phyloP scores from a whole-genome alignment of 768 basidiomycete species.

The Daedaleopsis sinensis region DNA sequence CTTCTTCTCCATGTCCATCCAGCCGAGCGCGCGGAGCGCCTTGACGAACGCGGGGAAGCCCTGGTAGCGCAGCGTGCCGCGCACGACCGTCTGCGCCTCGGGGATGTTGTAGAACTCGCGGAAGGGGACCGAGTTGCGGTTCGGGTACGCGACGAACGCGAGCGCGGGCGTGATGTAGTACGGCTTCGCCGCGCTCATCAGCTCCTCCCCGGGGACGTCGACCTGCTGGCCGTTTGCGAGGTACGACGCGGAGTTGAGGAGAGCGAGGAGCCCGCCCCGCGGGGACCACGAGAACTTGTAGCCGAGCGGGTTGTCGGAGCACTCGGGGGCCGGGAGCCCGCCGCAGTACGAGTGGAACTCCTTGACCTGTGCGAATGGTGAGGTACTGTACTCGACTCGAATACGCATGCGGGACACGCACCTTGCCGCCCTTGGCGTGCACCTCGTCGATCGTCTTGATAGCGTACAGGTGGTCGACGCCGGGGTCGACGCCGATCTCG shows the following conservation, averaged over 20 bases:
- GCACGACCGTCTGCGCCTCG: constrained; percentile 89
- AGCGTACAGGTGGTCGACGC: constrained; percentile 92
- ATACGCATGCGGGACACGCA: constrained; percentile 28
- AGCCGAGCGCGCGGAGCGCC: constrained; percentile 85
- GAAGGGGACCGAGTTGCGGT: constrained; percentile 92
- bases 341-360: constrained; percentile 95
- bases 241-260: constrained; percentile 89
- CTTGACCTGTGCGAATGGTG: constrained; percentile 58
- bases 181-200: constrained; percentile 90
- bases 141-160: constrained; percentile 96
- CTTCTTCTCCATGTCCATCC: constrained; percentile 76
- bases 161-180: constrained; percentile 96
- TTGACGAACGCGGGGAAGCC: constrained; percentile 96
- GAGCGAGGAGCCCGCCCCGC: constrained; percentile 91
- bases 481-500: constrained; percentile 97
- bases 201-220: constrained; percentile 72
- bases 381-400: not conserved
- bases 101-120: constrained; percentile 90
- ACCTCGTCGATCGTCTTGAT: constrained; percentile 94
- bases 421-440: constrained; percentile 94
- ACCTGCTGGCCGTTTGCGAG: constrained; percentile 65
- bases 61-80: constrained; percentile 93
- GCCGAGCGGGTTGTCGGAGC: constrained; percentile 91
- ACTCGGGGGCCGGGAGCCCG: constrained; percentile 91
- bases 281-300: constrained; percentile 99